Conservation (phyloP, 2,329 filamentous ascomycete species). For the Drechslera avenae region DNA sequence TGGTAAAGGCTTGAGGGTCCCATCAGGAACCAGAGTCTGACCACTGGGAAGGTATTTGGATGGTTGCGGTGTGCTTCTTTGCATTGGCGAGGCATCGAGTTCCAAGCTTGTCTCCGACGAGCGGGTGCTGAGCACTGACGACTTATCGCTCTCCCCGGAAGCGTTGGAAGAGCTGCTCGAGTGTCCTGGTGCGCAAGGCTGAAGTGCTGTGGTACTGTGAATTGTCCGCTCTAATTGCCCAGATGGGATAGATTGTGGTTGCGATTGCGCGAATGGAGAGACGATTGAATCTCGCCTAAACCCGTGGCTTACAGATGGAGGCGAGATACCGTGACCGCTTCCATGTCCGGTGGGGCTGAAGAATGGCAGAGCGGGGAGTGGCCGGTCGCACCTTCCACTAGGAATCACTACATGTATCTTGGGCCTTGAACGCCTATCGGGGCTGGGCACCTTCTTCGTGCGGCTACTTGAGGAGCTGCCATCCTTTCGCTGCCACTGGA, state of each 20-base stretch:
- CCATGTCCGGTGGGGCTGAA: slow-evolving; percentile 32
- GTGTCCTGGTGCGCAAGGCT: slow-evolving; percentile 13
- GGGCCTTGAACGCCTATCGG: slow-evolving; percentile 31
- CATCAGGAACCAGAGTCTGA: slow-evolving; percentile 29
- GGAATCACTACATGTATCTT: slow-evolving; percentile 48
- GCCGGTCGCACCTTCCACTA: slow-evolving; percentile 34
- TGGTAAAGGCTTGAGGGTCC: slow-evolving; percentile 30
- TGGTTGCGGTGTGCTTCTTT: slow-evolving; percentile 20
- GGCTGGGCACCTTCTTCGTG: slow-evolving; percentile 13
- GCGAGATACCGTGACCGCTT: slow-evolving; percentile 36
- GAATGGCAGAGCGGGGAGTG: slow-evolving; percentile 37
- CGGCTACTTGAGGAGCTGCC: slow-evolving; percentile 5
- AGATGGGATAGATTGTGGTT: slow-evolving; percentile 19
- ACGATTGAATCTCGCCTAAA: slow-evolving; percentile 36
- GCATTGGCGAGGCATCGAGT: slow-evolving; percentile 27
- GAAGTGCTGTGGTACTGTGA: slow-evolving; percentile 5
- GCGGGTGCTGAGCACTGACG: slow-evolving; percentile 47
- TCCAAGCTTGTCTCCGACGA: slow-evolving; percentile 51
- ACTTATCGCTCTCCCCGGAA: slow-evolving; percentile 44
- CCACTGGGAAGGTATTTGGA: slow-evolving; percentile 23
- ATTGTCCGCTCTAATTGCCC: slow-evolving; percentile 24
- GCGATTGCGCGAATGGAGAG: slow-evolving; percentile 35
- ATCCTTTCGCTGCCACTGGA: slow-evolving; percentile 47
- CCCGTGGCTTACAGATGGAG: slow-evolving; percentile 35
- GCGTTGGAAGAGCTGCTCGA: slow-evolving; percentile 45